A percentile compares a stretch with the other conserved stretches of the same genome.
phyloP scores from a whole-genome alignment of 2,329 filamentous ascomycete genomes.

The Periglandula ipomoeae region DNA sequence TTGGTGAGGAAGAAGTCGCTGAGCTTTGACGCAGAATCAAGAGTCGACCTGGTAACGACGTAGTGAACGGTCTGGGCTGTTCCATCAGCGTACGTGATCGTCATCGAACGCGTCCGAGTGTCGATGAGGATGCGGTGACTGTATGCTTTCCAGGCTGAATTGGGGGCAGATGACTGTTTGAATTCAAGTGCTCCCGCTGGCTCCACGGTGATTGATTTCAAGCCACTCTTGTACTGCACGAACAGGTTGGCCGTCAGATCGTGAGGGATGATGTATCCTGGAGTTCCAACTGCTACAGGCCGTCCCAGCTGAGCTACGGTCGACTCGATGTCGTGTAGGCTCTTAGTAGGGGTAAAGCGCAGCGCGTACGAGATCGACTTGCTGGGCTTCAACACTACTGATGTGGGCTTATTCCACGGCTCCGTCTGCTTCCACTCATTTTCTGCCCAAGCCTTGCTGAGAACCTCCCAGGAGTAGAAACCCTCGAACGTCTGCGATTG shows the following conservation, averaged over 20 bases:
- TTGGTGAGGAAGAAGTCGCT: conserved; percentile 45
- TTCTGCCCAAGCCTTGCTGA: conserved; percentile 44
- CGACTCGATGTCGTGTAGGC: conserved; percentile 38
- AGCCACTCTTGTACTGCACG: conserved; percentile 29
- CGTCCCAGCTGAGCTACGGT: conserved; percentile 32
- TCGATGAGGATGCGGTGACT: conserved; percentile 30
- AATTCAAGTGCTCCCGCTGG: conserved; percentile 29
- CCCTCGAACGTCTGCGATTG: conserved; percentile 49
- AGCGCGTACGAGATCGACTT: conserved; percentile 39
- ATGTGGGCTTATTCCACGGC: conserved; percentile 48
- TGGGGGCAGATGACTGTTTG: conserved; percentile 13
- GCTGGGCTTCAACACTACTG: conserved; percentile 33
- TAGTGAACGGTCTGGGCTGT: conserved; percentile 47
- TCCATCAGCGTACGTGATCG: conserved; percentile 37
- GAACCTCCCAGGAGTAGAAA: conserved; percentile 50
- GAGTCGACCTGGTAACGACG: conserved; percentile 38
- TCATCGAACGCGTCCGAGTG: conserved; percentile 42
- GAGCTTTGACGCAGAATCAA: conserved; percentile 34
- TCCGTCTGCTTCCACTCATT: conserved; percentile 40
- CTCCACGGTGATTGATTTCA: conserved; percentile 29
- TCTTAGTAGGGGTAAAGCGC: conserved; percentile 37
- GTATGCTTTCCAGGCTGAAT: conserved; percentile 22
- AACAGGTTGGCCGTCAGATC: conserved; percentile 37
- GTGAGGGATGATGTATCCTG: conserved; percentile 43
- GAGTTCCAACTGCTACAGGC: conserved; percentile 42